phyloP scores from a whole-genome alignment of 768 basidiomycete species.

The Wakefieldia striispora region DNA sequence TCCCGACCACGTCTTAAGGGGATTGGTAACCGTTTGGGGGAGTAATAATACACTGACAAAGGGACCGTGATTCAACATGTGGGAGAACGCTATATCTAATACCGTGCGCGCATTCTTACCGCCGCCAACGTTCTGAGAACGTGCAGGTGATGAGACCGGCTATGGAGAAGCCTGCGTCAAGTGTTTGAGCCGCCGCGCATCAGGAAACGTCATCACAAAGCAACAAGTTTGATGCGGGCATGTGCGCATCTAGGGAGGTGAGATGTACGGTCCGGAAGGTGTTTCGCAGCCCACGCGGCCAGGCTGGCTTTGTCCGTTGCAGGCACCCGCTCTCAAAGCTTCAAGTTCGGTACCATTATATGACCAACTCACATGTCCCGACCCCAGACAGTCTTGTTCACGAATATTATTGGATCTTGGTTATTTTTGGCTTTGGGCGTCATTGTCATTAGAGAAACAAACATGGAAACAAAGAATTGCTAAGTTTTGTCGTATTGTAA shows the following conservation, averaged over 20 bases:
- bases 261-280: background rate
- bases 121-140: too few species aligned
- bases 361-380: background rate
- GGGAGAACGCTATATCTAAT: too few species aligned
- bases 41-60: too few species aligned
- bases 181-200: too few species aligned
- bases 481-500: conserved; percentile 30
- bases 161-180: too few species aligned
- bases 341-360: too few species aligned
- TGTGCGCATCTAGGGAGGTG: conserved; percentile 21
- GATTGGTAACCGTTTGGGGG: conserved; percentile 1
- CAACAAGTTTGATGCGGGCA: too few species aligned
- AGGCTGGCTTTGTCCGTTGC: background rate
- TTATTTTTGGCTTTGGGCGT: too few species aligned
- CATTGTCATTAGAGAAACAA: conserved; percentile 26
- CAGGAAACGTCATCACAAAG: too few species aligned
- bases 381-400: conserved; percentile 23
- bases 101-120: too few species aligned
- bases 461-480: conserved; percentile 1
- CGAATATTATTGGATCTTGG: background rate
- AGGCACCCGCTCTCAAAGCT: conserved; percentile 12
- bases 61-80: too few species aligned
- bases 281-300: background rate
- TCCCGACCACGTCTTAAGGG: conserved; percentile 8
- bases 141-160: too few species aligned